Conservation (phyloP, 331 rosid genomes). For the Phaseolus coccineus region DNA sequence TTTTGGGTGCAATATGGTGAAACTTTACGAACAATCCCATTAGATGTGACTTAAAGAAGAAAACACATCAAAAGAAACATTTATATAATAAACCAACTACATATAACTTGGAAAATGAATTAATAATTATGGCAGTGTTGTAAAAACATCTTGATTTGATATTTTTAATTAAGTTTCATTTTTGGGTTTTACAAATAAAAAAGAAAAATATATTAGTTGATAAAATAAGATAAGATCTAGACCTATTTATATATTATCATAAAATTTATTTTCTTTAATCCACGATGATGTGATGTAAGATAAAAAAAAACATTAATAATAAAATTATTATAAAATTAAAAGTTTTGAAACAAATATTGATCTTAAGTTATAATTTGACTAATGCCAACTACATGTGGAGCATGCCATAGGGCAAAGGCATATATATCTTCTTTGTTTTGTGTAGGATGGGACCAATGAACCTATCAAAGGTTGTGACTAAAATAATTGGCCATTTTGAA, state of each 20-base stretch:
- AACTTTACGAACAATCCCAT: not conserved
- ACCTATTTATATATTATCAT: no score
- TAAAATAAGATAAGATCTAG: no score
- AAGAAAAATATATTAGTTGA: no score
- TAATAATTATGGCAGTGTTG: not conserved
- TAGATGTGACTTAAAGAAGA: not conserved
- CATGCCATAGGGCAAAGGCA: not conserved
- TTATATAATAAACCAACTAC: not conserved
- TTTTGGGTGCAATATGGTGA: not conserved
- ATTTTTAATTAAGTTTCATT: no score
- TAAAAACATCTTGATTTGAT: no score
- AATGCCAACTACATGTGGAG: not conserved
- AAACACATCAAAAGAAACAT: not conserved
- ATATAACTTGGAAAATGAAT: no score
- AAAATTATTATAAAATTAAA: no score
- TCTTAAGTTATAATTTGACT: not conserved
- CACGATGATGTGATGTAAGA: no score
- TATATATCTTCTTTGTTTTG: not conserved
- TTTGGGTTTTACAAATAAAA: no score
- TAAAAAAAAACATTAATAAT: no score
- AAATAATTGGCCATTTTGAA: not conserved
- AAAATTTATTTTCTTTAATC: no score
- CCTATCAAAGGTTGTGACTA: not conserved
- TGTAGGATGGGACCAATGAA: constrained; percentile 2
- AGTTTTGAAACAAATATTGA: no score